These are phyloP conservation scores for Ogataea parapolymorpha DNA, from an alignment of 805 yeast species.

Conservation along the genomic window DNA sequence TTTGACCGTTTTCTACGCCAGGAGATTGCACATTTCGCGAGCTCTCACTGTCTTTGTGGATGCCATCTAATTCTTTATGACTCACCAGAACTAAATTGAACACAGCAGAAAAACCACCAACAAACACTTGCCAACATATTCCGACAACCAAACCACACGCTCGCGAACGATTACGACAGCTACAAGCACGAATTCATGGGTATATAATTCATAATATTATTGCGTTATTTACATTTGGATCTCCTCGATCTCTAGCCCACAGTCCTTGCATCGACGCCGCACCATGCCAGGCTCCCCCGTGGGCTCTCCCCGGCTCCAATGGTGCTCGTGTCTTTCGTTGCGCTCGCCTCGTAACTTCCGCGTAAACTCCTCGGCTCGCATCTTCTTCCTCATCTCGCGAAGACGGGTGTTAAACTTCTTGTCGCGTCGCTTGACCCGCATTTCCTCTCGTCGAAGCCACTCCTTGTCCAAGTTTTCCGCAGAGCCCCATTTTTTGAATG, in stretches of 20 bases:
- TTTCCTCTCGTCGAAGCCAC: slow-evolving; percentile 79
- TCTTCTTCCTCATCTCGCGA: slow-evolving; percentile 82
- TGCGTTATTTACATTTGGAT: slow-evolving; percentile 36
- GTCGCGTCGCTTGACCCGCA: slow-evolving; percentile 70
- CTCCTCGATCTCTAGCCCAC: slow-evolving; percentile 86
- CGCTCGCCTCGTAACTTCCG: slow-evolving; percentile 60
- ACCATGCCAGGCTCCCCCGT: slow-evolving; percentile 36
- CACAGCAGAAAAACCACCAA: background rate
- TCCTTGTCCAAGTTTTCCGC: slow-evolving; percentile 87
- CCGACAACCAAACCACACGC: background rate
- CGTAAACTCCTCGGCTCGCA: slow-evolving; percentile 89
- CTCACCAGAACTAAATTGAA: slow-evolving; percentile 11
- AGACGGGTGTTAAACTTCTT: slow-evolving; percentile 74
- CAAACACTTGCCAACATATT: background rate
- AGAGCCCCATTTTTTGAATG: slow-evolving; percentile 94
- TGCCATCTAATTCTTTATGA: slow-evolving; percentile 18
- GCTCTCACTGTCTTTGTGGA: slow-evolving; percentile 21
- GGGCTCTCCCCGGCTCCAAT: slow-evolving; percentile 59
- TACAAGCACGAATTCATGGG: background rate
- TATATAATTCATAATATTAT: background rate
- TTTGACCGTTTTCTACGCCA: slow-evolving; percentile 14
- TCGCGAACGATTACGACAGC: no score
- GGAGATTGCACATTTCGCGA: slow-evolving; percentile 16
- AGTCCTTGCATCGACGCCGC: slow-evolving; percentile 64
- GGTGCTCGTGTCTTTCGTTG: slow-evolving; percentile 62